Evolutionary conservation across 2,329 filamentous ascomycete species (phyloP), one percentile per base, ranked within the genome.

Genomic region (Colletotrichum tanaceti): DNA sequence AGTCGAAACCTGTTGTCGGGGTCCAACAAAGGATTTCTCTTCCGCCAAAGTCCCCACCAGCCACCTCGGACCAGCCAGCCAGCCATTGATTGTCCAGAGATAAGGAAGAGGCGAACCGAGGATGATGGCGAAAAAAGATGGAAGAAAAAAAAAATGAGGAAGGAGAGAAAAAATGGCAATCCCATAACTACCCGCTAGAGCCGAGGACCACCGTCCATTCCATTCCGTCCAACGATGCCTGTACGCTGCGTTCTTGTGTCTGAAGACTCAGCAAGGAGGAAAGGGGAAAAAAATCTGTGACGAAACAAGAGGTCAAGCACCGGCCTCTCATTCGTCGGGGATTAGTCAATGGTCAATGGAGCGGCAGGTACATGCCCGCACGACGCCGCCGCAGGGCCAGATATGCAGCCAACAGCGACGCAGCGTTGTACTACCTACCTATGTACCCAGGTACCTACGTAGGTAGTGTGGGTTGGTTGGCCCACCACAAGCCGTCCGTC

Each of bases 261-360:
- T 50, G 35, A 65, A 65, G 41, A n/a, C 20, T 39, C 57, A 9
- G 9, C 63, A 41, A n/a, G n/a, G n/a, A n/a, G n/a, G n/a, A n/a
- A n/a, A n/a, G n/a, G n/a, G n/a, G n/a, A n/a, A n/a, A 65, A 58
- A 65, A 55, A 61, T n/a, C 66, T 57, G 66, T 69, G 66, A 69
- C 62, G 66, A 69, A 69, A 69, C 66, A 57, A 61, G 66, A 69
- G 66, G 66, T 66, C 62, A 69, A 66, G 66, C 49, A 55, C 49
- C 63, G 49, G 50, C 43, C 57, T 55, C 55, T 53, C 49, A 69
- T 69, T 69, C 66, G 66, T 57, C 62, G 64, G 46, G 22, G 11
- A 28, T 60, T 60, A 52, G 58, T 60, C 58, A 43, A 49, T 52
- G 41, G 58, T 60, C 46, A 43, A 49, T 32, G 20, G 46, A 39